phyloP scores from a whole-genome alignment of 371 early-diverging fungal genomes.

The Massospora cicadina region DNA sequence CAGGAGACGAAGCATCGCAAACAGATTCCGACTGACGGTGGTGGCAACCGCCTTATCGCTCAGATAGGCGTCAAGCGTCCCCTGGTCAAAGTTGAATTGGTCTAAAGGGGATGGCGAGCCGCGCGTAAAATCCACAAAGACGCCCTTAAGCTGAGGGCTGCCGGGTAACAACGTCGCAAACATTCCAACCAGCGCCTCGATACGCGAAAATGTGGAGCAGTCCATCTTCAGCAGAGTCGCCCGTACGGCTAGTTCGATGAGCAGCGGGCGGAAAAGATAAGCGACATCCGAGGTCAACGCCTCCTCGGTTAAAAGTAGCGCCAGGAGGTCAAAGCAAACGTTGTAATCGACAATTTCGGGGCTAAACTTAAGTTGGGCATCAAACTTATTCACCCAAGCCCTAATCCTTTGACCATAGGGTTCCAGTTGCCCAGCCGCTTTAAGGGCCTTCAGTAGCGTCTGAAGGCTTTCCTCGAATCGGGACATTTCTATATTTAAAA shows the following conservation, averaged over 20 bases:
- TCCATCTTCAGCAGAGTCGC: conserved; percentile 23
- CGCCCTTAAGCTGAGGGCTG: conserved; percentile 57
- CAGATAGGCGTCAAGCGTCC: not conserved
- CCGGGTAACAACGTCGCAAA: conserved; percentile 43
- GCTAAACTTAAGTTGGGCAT: no score
- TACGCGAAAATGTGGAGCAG: not conserved
- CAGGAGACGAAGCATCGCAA: not conserved
- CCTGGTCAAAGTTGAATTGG: conserved; percentile 16
- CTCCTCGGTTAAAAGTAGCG: conserved; percentile 12
- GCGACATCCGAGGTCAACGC: conserved; percentile 20
- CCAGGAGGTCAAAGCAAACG: conserved; percentile 10
- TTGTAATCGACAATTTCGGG: not conserved
- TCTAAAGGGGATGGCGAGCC: conserved; percentile 31
- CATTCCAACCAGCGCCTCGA: conserved; percentile 33
- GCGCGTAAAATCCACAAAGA: conserved; percentile 22
- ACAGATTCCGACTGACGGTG: not conserved
- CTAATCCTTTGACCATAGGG: no score
- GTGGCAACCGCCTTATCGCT: not conserved
- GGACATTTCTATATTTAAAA: no score
- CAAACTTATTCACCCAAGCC: no score
- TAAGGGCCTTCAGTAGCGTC: no score
- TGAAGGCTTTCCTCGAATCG: no score
- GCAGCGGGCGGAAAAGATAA: conserved; percentile 46
- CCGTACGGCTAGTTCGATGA: conserved; percentile 63
- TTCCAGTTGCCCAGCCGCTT: no score